Conservation (phyloP, 2,329 filamentous ascomycete genomes). For the Westerdykella aurantiaca region DNA sequence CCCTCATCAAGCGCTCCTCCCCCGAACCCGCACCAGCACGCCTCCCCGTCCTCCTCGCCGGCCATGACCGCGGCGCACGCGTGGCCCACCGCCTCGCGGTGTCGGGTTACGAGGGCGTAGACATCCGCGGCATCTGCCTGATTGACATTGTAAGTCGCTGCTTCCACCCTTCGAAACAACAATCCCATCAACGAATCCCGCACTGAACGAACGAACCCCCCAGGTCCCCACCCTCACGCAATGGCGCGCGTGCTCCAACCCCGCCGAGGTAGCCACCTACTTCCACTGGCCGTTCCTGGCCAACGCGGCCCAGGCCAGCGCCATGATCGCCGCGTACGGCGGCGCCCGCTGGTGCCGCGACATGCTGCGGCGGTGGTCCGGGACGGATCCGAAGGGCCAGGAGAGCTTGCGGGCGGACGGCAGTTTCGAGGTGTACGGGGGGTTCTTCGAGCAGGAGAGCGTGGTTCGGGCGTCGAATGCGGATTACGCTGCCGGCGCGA, state of each 20-base stretch:
- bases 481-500: conserved; percentile 52
- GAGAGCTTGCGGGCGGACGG: conserved; percentile 15
- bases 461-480: conserved; percentile 49
- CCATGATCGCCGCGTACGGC: conserved; percentile 44
- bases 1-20: conserved; percentile 16
- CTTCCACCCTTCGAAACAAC: background rate
- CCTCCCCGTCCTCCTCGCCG: conserved; percentile 40
- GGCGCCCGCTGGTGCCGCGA: conserved; percentile 36
- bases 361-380: conserved; percentile 36
- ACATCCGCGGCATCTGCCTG: conserved; percentile 26
- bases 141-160: conserved; percentile 26
- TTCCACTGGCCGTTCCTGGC: conserved; percentile 58
- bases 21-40: conserved; percentile 2
- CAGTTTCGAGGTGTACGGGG: conserved; percentile 40
- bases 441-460: conserved; percentile 38
- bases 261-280: conserved; percentile 44
- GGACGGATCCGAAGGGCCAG: conserved; percentile 8
- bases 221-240: conserved; percentile 52
- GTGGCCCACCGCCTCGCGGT: conserved; percentile 52
- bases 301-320: conserved; percentile 48
- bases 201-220: background rate
- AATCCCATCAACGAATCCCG: background rate
- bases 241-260: conserved; percentile 43
- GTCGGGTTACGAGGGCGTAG: conserved; percentile 40
- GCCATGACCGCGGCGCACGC: conserved; percentile 54